Evolutionary conservation across 1,284 basidiomycete genomes (phyloP), one percentile per base, ranked within the genome.

Genomic region (Cryptococcus hybrid): DNA sequence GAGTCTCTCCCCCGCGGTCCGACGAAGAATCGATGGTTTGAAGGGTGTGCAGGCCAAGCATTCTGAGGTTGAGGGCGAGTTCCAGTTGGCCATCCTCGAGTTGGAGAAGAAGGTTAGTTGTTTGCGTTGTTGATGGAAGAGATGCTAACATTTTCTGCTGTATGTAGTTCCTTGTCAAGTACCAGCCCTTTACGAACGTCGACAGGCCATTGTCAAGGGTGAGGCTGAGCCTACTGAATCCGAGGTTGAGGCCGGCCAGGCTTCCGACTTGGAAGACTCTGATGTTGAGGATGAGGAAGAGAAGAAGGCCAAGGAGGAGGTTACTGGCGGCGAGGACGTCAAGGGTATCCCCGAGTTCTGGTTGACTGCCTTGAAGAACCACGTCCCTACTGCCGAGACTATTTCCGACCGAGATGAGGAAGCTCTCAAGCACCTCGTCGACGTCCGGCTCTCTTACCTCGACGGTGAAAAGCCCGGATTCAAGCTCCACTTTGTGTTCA

Each of bases 31-130:
- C 71, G 90, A 95, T 80, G 95, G 88, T 43, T 83, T 99, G 71
- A 96, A 97, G 79, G 95, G 93, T 59, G 84, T 99, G 47, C 94
- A 98, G 79, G 86, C 87, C 66, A 88, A 94, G 81, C 92, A 97
- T 80, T 86, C 87, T 69, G 90, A 93, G 76, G 85, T 98, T 57
- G 92, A 97, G 79, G 89, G 89, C 72, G 86, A 94, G 82, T 96
- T 95, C 85, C 97, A 98, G 81, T 86, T 88, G 73, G 95, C 98
- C 80, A 92, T 93, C 72, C 84, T 97, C 58, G 92, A 95, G 79
- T 84, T 99, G 57, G 94, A 99, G 83, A 93, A 94, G 83, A 96
- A 96, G 83, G 90, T 90, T 30, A 30, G 30, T 30, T 4, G 3
- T 30, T 65, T 51, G 84, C 59, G 40, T 30, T 9, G 24, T 35